Evolutionary conservation across 2,329 filamentous ascomycete species (phyloP).

Genomic region (Aspergillus sp.): DNA sequence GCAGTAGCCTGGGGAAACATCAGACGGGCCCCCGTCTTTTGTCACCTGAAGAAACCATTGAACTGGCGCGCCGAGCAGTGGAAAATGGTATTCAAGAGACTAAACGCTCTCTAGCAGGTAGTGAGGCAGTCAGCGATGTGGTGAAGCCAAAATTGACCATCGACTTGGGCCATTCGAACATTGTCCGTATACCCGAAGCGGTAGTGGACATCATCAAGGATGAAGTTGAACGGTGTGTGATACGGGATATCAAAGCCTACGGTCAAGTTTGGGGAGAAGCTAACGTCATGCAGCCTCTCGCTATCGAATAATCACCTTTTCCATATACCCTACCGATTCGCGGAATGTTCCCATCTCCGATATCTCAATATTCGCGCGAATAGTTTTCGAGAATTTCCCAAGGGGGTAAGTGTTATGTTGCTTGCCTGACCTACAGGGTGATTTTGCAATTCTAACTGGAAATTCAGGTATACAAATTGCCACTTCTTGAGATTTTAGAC

Average conservation of each 20-base stretch:
- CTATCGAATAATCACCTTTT: conserved; percentile 55
- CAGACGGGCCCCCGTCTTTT: conserved; percentile 32
- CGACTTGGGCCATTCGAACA: conserved; percentile 53
- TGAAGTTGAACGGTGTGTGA: conserved; percentile 52
- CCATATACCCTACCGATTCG: conserved; percentile 51
- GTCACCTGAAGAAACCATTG: conserved; percentile 47
- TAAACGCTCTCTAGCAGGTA: conserved; percentile 49
- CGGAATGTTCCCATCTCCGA: conserved; percentile 50
- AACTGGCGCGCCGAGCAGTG: conserved; percentile 47
- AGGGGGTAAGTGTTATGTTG: conserved; percentile 53
- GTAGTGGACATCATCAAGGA: conserved; percentile 55
- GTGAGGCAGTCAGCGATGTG: conserved; percentile 48
- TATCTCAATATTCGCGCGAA: conserved; percentile 55
- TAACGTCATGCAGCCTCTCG: conserved; percentile 43
- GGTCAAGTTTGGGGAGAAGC: neutral
- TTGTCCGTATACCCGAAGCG: conserved; percentile 51
- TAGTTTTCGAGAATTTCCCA: conserved; percentile 62
- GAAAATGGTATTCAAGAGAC: conserved; percentile 51
- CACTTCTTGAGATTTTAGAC: conserved; percentile 87
- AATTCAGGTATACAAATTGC: conserved; percentile 76
- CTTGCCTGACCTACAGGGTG: neutral
- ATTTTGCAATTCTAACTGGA: conserved; percentile 19
- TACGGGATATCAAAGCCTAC: neutral
- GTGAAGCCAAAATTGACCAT: conserved; percentile 54
- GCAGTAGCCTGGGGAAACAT: conserved; percentile 22